Percentiles rank a stretch among this genome's conserved stretches.
These are phyloP conservation scores for Mitragyna speciosa DNA, from an alignment of 257 asterid genomes.

Conservation along the genomic window DNA sequence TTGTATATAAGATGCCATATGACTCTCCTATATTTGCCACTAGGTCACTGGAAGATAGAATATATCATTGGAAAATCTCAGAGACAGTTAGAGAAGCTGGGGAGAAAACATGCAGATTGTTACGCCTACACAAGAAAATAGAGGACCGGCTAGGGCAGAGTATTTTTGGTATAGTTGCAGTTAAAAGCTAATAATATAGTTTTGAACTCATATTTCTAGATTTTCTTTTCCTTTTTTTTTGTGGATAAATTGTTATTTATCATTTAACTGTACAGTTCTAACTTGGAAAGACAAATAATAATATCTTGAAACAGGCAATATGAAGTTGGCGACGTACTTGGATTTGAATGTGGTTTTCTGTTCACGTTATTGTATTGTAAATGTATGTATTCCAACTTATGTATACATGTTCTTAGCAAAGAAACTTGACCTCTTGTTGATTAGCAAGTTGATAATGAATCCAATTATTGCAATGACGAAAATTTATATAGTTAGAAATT, in stretches of 20 bases:
- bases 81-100: not conserved
- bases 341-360: not conserved
- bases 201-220: not conserved
- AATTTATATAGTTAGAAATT: not conserved
- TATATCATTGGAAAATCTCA: not conserved
- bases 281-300: not conserved
- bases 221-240: not conserved
- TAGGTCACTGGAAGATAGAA: not conserved
- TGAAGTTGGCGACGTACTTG: not conserved
- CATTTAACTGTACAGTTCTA: not conserved
- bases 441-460: not conserved
- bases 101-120: not conserved
- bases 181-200: not conserved
- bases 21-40: not conserved
- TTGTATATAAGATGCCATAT: constrained; percentile 1
- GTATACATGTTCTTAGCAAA: not conserved
- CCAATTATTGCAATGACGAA: constrained; percentile 12
- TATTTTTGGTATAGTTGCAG: not conserved
- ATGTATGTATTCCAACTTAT: not conserved
- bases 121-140: not conserved
- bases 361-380: not conserved
- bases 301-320: not conserved
- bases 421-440: constrained; percentile 1
- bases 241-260: not conserved
- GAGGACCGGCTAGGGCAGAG: not conserved